A percentile compares a stretch with the other conserved stretches of the same genome.
Evolutionary conservation across 805 yeast genomes (phyloP).

Genomic region (Wickerhamiella sorbophila): DNA sequence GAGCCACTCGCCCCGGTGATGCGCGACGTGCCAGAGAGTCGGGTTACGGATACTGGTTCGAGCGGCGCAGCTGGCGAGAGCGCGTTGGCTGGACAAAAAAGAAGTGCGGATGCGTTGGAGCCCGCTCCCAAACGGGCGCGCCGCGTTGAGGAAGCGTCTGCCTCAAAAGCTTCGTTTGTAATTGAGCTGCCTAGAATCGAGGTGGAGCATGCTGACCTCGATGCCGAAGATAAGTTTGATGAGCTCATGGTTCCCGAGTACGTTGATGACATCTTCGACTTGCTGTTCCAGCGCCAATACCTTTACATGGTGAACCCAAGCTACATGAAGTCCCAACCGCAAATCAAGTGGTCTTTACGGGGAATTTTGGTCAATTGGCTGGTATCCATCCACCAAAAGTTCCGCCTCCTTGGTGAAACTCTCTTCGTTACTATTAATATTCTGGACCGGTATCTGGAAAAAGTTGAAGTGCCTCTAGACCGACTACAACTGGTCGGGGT

Average conservation of each 20-base stretch:
- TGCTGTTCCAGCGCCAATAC: conserved; percentile 56
- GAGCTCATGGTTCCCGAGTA: conserved; percentile 84
- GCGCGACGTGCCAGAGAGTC: not conserved
- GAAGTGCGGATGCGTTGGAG: not conserved
- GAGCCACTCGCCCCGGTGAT: not conserved
- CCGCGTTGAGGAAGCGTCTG: not conserved
- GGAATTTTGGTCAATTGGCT: conserved; percentile 88
- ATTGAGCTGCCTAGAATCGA: not conserved
- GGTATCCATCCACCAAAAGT: conserved; percentile 74
- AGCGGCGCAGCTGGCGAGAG: not conserved
- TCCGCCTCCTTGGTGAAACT: conserved; percentile 75
- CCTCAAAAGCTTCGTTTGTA: not conserved
- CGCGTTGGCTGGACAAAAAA: not conserved
- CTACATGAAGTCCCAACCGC: conserved; percentile 48
- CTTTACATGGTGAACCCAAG: conserved; percentile 48
- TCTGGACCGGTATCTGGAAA: conserved; percentile 76
- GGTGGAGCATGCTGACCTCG: conserved; percentile 20
- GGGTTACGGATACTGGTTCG: too few relatives aligned
- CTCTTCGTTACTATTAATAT: conserved; percentile 67
- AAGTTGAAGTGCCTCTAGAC: conserved; percentile 59
- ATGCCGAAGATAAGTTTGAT: conserved; percentile 28
- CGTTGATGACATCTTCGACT: conserved; percentile 72
- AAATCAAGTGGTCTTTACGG: conserved; percentile 60
- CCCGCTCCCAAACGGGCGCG: not conserved
- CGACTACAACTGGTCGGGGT: conserved; percentile 76